Conservation (phyloP, 2,329 filamentous ascomycete species). For the Exophiala bonariae region DNA sequence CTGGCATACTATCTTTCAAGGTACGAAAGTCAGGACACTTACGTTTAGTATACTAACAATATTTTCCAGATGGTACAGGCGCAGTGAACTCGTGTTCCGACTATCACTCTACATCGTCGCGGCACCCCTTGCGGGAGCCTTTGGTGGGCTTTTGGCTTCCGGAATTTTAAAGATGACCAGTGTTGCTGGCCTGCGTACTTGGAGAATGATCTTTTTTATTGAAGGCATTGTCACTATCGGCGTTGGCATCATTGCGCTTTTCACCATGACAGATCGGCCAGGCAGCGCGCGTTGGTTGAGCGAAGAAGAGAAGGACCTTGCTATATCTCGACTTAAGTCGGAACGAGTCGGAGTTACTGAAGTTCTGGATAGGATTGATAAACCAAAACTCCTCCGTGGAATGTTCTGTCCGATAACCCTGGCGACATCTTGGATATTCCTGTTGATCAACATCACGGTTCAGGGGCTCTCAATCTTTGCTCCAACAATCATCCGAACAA, state of each 20-base stretch:
- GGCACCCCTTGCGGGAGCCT: conserved; percentile 69
- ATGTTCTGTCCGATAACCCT: conserved; percentile 65
- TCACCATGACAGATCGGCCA: conserved; percentile 68
- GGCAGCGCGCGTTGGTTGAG: conserved; percentile 67
- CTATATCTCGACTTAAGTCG: conserved; percentile 66
- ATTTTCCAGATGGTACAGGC: conserved; percentile 67
- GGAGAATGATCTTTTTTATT: conserved; percentile 73
- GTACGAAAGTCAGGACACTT: no score
- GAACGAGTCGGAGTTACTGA: conserved; percentile 64
- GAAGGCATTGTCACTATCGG: conserved; percentile 65
- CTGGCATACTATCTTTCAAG: conserved; percentile 68
- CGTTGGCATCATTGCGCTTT: conserved; percentile 60
- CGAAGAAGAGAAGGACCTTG: conserved; percentile 65
- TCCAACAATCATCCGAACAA: conserved; percentile 68
- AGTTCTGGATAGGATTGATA: conserved; percentile 64
- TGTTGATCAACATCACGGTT: conserved; percentile 69
- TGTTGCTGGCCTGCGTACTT: conserved; percentile 58
- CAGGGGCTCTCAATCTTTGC: conserved; percentile 70
- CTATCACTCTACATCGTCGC: conserved; percentile 70
- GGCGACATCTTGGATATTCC: conserved; percentile 58
- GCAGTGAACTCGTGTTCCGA: conserved; percentile 66
- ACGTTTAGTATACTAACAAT: no score
- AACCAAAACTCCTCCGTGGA: conserved; percentile 59
- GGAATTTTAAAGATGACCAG: conserved; percentile 62
- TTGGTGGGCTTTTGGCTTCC: conserved; percentile 66